phyloP scores from a whole-genome alignment of 495 filamentous ascomycete species.

The Podospora sp. region DNA sequence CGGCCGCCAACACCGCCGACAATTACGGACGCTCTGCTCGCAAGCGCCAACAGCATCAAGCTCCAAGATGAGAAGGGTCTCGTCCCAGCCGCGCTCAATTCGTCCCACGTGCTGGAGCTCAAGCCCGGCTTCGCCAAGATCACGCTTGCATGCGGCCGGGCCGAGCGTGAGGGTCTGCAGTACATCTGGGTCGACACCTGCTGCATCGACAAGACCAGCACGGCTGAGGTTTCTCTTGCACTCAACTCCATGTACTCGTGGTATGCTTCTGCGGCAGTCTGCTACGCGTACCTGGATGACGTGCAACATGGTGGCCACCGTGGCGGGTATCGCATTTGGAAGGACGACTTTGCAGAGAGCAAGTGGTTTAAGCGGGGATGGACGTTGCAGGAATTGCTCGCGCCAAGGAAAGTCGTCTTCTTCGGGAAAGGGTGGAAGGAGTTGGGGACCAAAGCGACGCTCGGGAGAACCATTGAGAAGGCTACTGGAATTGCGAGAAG shows the following conservation, averaged over 20 bases:
- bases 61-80: conserved; percentile 2
- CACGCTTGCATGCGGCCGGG: conserved; percentile 27
- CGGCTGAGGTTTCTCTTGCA: conserved; percentile 32
- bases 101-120: conserved; percentile 22
- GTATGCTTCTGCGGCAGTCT: conserved; percentile 27
- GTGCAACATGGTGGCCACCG: conserved; percentile 26
- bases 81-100: conserved; percentile 10
- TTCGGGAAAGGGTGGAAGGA: conserved; percentile 27
- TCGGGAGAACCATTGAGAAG: conserved; percentile 24
- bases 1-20: conserved; percentile 8
- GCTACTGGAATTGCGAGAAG: conserved; percentile 27
- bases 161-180: conserved; percentile 20
- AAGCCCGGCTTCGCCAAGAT: conserved; percentile 33
- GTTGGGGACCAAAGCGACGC: conserved; percentile 26
- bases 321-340: conserved; percentile 31
- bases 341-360: conserved; percentile 26
- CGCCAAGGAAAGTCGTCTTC: conserved; percentile 27
- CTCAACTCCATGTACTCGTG: conserved; percentile 35
- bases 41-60: not conserved
- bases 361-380: conserved; percentile 34
- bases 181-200: conserved; percentile 35
- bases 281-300: conserved; percentile 33
- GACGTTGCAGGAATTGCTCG: conserved; percentile 34
- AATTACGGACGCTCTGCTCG: conserved; percentile 15
- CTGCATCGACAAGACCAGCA: conserved; percentile 32